Conservation (phyloP, 2,329 filamentous ascomycete species). For the Kalmusia sp. region DNA sequence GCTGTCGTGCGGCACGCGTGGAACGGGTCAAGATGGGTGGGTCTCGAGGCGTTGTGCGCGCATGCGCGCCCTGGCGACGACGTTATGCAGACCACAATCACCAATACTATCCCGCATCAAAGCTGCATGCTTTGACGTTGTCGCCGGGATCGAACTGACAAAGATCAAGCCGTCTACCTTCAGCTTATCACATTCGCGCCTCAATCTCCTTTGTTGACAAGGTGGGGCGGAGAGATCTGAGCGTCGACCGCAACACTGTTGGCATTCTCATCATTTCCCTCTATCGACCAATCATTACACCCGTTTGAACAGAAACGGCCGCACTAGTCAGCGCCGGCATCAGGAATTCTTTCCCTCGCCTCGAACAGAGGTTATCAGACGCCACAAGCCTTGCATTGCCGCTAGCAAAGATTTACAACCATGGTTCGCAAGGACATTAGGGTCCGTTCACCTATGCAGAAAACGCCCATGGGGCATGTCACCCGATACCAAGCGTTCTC, state of each 20-base stretch:
- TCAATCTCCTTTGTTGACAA: neutral
- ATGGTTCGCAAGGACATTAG: conserved; percentile 18
- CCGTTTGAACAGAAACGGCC: neutral
- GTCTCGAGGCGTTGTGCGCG: conserved; percentile 21
- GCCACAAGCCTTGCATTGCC: conserved; percentile 12
- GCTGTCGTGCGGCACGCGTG: conserved; percentile 23
- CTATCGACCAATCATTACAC: conserved; percentile 13
- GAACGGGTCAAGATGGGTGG: conserved; percentile 25
- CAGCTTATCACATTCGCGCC: neutral
- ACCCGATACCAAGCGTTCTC: conserved; percentile 16
- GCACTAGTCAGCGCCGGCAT: conserved; percentile 6
- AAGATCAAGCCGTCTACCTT: neutral
- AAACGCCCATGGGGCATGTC: conserved; percentile 4
- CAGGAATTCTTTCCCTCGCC: neutral
- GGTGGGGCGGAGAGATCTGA: neutral
- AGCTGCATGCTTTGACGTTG: conserved; percentile 5
- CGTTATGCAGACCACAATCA: conserved; percentile 26
- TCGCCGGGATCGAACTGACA: neutral
- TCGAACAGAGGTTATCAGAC: conserved; percentile 3
- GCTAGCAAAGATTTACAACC: conserved; percentile 18
- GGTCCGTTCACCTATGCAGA: conserved; percentile 13
- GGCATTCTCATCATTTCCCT: conserved; percentile 8
- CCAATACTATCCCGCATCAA: conserved; percentile 17
- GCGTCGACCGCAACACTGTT: neutral
- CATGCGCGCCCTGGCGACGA: conserved; percentile 25